Evolutionary conservation across 495 filamentous ascomycete genomes (phyloP).

Genomic region (Podospora bellae-mahoneyi): DNA sequence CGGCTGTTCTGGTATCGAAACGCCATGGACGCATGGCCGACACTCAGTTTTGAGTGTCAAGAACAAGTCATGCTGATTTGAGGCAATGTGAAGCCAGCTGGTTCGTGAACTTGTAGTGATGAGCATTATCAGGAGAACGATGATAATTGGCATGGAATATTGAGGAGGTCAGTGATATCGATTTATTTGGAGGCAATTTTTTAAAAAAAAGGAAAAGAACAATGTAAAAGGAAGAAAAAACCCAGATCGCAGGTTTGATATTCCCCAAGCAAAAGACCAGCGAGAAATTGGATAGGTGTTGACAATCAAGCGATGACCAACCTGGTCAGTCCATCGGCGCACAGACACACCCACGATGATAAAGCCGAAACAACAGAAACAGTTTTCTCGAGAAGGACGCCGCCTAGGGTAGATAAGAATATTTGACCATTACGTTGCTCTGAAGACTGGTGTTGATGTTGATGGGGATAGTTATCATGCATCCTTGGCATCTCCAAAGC

Average conservation of each 20-base stretch:
- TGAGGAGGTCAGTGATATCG: no score
- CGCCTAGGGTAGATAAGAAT: not conserved
- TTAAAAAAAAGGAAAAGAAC: no score
- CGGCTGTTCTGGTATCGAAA: constrained; percentile 30
- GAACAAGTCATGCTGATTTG: not conserved
- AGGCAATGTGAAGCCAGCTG: not conserved
- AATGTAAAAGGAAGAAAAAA: not conserved
- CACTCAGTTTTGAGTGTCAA: not conserved
- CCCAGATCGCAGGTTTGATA: not conserved
- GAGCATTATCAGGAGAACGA: not conserved
- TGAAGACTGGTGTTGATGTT: not conserved
- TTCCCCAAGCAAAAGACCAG: not conserved
- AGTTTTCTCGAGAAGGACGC: not conserved
- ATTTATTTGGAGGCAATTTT: no score
- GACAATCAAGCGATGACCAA: constrained; percentile 6
- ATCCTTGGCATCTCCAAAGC: not conserved
- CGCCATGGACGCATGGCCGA: not conserved
- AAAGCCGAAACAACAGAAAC: not conserved
- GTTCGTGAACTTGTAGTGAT: not conserved
- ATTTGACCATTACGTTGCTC: no score
- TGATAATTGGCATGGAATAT: no score
- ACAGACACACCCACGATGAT: constrained; percentile 8
- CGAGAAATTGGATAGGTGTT: not conserved
- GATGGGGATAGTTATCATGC: not conserved
- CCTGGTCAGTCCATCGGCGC: constrained; percentile 19